Evolutionary conservation across 2,329 filamentous ascomycete genomes (phyloP), one percentile per base, ranked within the genome.

Genomic region (Alternaria viburni): DNA sequence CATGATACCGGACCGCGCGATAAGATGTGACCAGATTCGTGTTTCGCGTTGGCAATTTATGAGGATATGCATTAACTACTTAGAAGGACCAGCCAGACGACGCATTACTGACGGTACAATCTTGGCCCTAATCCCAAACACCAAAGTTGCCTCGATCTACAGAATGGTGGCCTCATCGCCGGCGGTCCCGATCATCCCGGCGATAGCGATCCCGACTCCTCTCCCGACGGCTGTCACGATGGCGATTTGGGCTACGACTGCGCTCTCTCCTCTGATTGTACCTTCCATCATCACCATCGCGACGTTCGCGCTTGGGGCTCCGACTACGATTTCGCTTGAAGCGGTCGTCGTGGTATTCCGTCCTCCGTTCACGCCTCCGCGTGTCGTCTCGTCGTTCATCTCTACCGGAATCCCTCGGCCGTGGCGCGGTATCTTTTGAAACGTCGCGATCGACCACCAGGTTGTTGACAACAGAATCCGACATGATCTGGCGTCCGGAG

Each of bases 161-260:
- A 19, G 13, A n/a, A n/a, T 9, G 9, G 12, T 52, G 19, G 1
- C 3, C 28, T 71, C 55, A 74, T 15, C 74, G 68, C 10, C 75
- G 68, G 13, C 76, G 73, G 21, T 81, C 78, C 30, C 79, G 71
- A 59, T 83, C 77, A 47, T 78, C 75, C 32, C 77, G 80, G 63
- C 79, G 76, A 59, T 81, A 75, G 36, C 81, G 77, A 67, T 83
- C 80, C 50, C 80, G 77, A 70, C 76, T 80, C 51, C 77, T 74
- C 47, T 81, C 74, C 52, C 71, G 71, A 13, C 74, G 70, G 49
- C 72, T 69, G 49, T 83, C 79, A 46, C 77, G 74, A 65, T 77
- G 72, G 7, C 72, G 67, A 62, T 75, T 69, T 13, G 69, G 68
- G 62, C 75, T 77, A 23, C 73, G 67, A 46, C 69, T 77, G 23